A percentile compares a stretch with the other conserved stretches of the same genome.
phyloP scores from a whole-genome alignment of 75 land plant genomes.

The Adiantum capillusveneris region DNA sequence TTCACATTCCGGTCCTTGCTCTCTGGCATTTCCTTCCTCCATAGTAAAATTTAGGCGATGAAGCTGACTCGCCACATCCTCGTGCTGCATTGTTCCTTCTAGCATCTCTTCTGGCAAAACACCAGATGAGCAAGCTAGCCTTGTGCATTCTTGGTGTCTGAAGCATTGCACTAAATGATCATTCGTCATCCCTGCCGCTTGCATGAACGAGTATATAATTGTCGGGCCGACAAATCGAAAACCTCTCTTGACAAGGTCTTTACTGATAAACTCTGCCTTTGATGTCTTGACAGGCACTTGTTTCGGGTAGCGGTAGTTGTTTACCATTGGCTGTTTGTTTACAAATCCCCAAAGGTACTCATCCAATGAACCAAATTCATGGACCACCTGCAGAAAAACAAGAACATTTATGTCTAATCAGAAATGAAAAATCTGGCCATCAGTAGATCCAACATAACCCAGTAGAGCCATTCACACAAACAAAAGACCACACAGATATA shows the following conservation, averaged over 20 bases:
- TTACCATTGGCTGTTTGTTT: constrained; percentile 63
- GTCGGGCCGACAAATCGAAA: constrained; percentile 88
- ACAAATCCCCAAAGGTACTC: constrained; percentile 72
- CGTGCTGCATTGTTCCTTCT: no score
- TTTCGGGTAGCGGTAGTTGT: constrained; percentile 47
- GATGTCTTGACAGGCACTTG: constrained; percentile 76
- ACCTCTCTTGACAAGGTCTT: constrained; percentile 68
- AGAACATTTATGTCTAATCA: not conserved
- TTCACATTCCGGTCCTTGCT: no score
- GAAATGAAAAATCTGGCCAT: no score
- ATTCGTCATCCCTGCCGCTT: constrained; percentile 82
- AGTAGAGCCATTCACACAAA: no score
- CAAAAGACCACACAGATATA: no score
- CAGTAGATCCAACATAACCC: no score
- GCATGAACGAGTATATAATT: constrained; percentile 91
- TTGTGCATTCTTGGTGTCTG: constrained; percentile 53
- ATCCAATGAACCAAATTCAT: constrained; percentile 78
- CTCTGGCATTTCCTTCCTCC: no score
- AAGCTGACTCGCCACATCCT: no score
- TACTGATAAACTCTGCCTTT: constrained; percentile 83
- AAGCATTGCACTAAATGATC: constrained; percentile 86
- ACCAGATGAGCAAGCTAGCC: constrained; percentile 11
- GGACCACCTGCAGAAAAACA: constrained; percentile 38
- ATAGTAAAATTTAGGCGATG: no score
- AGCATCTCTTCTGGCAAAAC: not conserved